Base-by-base conservation (phyloP, 148 eudicot genomes). In the Rhododendron simsii region DNA sequence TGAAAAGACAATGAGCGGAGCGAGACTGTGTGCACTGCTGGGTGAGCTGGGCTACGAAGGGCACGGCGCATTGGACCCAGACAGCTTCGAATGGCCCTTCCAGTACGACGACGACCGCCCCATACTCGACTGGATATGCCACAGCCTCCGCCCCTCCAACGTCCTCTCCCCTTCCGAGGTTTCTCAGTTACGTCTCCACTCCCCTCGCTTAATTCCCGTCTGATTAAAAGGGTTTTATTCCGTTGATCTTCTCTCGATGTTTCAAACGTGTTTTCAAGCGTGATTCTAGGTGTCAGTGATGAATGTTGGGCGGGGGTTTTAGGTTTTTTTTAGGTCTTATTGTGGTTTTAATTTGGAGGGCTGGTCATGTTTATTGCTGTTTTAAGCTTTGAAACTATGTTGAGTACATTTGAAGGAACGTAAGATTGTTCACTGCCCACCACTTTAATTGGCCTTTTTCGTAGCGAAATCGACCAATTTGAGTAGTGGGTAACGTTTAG, bases 41-140 rank as follows among this genome's bases (percentile, higher is more conserved):
- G 93, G 92, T 0, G 98, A 97, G 84, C 87, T 97, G 89, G 99
- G 99, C 15, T 95, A 84, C 88, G 93, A 90, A 85, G 98, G 92
- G 1, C 93, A 89, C 89, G 88, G 86, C 23, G 87, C 89, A 37
- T 78, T 94, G 57, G 99, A 97, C 92, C 95, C 94, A 4, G 99
- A 97, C 90, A 97, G 98, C 89, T 95, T 97, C 84, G 99, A 97
- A 80, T 97, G 99, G 99, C 98, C 99, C 1, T 97, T 97, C 67
- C 98, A 97, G 86, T 96, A 96, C 92, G 98, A 96, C 80, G 98
- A 97, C 83, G 95, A 92, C 87, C 93, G 98, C 0, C 98, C 99
- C 74, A 89, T 97, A 14, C 98, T 97, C 81, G 94, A 94, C 73
- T 97, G 99, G 99, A 90, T 97, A 61, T 97, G 98, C 87, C 93